Evolutionary conservation across 192 early-diverging fungal species (phyloP).

Genomic region (Gryganskiella cystojenkinii): DNA sequence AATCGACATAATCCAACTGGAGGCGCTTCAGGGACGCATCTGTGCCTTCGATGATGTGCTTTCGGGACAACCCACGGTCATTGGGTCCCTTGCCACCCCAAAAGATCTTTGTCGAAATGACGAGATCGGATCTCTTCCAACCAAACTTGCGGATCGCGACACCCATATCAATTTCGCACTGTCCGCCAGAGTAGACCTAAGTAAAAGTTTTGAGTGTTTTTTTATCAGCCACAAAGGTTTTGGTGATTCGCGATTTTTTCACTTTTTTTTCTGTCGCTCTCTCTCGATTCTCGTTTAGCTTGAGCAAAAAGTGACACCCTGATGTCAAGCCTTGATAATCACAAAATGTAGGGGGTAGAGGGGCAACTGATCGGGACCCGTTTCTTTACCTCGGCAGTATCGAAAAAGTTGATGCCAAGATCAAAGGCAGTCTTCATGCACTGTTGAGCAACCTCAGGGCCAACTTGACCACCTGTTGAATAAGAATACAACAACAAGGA

Average conservation of each 20-base stretch:
- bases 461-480: conserved; percentile 37
- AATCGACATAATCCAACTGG: conserved; percentile 79
- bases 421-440: conserved; percentile 78
- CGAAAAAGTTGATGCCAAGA: conserved; percentile 84
- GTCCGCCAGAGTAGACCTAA: conserved; percentile 63
- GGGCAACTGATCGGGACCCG: too few relatives aligned
- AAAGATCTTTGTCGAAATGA: conserved; percentile 84
- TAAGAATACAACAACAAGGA: too few relatives aligned
- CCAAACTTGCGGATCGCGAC: conserved; percentile 80
- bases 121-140: conserved; percentile 76
- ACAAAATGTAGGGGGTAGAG: too few relatives aligned
- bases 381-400: conserved; percentile 67
- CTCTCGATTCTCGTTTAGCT: too few relatives aligned
- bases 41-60: conserved; percentile 87
- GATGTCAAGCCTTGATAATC: too few relatives aligned
- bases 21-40: conserved; percentile 77
- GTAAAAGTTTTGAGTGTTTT: background rate
- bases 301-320: too few relatives aligned
- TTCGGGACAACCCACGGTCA: conserved; percentile 84
- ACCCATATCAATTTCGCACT: conserved; percentile 82
- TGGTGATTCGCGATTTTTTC: too few relatives aligned
- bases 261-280: too few relatives aligned
- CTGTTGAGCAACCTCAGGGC: conserved; percentile 66
- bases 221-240: conserved; percentile 1
- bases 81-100: conserved; percentile 82